Evolutionary conservation across 495 filamentous ascomycete genomes (phyloP).

Genomic region (Podospora pseudopauciseta): DNA sequence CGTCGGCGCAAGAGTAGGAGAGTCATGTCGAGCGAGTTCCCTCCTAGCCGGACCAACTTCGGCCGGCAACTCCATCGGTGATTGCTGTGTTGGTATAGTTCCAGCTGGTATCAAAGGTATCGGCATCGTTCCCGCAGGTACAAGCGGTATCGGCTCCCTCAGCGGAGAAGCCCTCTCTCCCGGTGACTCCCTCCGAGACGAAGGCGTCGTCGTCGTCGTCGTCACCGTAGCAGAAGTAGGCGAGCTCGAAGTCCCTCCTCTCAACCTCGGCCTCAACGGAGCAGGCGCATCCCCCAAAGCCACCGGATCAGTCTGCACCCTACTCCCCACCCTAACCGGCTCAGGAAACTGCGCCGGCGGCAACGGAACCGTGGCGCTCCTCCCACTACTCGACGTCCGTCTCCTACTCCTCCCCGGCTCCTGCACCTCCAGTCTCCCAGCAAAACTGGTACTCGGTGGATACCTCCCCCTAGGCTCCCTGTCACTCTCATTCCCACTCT

Average conservation of each 20-base stretch:
- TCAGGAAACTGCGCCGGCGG: background rate
- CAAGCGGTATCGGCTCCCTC: background rate
- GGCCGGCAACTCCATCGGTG: background rate
- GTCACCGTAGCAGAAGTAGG: constrained; percentile 23
- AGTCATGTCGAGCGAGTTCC: constrained; percentile 5
- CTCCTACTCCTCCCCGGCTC: constrained; percentile 19
- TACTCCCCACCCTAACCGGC: constrained; percentile 32
- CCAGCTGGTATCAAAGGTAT: background rate
- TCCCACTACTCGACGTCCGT: background rate
- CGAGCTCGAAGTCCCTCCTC: constrained; percentile 35
- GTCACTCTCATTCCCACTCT: constrained; percentile 23
- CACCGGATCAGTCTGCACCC: constrained; percentile 59
- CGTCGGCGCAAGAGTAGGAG: constrained; percentile 17
- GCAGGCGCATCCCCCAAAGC: constrained; percentile 22
- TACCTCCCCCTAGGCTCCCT: constrained; percentile 38
- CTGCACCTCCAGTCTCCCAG: constrained; percentile 45
- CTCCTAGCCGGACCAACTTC: background rate
- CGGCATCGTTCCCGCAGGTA: background rate
- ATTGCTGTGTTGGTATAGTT: constrained; percentile 2
- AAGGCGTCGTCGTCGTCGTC: constrained; percentile 11
- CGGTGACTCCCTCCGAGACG: constrained; percentile 15
- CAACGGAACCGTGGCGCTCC: constrained; percentile 1
- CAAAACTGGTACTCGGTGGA: constrained; percentile 41
- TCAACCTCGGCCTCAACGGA: constrained; percentile 45
- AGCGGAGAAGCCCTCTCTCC: background rate